These are phyloP conservation scores for Nemania serpens DNA, from an alignment of 2,329 filamentous ascomycete genomes.

Conservation along the genomic window DNA sequence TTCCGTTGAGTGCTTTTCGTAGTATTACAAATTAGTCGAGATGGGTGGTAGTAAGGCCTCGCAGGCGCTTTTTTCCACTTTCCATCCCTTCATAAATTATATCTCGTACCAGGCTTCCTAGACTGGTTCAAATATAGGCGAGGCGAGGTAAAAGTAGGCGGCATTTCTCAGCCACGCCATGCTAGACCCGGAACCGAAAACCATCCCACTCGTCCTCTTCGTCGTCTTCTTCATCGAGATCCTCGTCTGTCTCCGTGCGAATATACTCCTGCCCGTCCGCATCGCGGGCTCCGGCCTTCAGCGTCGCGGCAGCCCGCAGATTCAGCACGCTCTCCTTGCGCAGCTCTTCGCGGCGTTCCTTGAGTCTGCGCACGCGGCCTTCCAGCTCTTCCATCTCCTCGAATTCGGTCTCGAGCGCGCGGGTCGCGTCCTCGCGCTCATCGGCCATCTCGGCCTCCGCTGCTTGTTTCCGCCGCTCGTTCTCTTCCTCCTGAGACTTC, in stretches of 20 bases:
- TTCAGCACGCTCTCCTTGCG: slow-evolving; percentile 44
- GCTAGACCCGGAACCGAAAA: slow-evolving; percentile 54
- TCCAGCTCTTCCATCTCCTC: slow-evolving; percentile 84
- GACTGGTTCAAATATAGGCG: too few species aligned
- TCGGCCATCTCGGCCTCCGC: slow-evolving; percentile 62
- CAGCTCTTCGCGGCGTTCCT: slow-evolving; percentile 72
- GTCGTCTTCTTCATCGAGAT: slow-evolving; percentile 46
- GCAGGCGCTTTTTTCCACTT: background rate
- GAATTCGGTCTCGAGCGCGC: slow-evolving; percentile 76
- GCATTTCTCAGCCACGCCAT: background rate
- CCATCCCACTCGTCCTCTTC: slow-evolving; percentile 64
- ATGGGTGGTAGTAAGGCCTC: too few species aligned
- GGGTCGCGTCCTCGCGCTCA: slow-evolving; percentile 75
- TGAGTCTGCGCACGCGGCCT: slow-evolving; percentile 68
- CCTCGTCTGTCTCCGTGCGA: slow-evolving; percentile 41
- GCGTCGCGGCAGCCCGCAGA: slow-evolving; percentile 33
- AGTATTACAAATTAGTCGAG: slow-evolving; percentile 15
- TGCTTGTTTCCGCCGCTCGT: slow-evolving; percentile 56
- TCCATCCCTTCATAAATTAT: background rate
- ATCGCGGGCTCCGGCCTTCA: slow-evolving; percentile 32
- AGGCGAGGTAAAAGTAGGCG: background rate
- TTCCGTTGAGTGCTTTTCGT: slow-evolving; percentile 10
- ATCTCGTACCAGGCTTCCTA: background rate
- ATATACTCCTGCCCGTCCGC: slow-evolving; percentile 33
- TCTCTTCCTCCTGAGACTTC: slow-evolving; percentile 55